phyloP scores from a whole-genome alignment of 805 yeast species.

The Teunomyces aglyptinius region DNA sequence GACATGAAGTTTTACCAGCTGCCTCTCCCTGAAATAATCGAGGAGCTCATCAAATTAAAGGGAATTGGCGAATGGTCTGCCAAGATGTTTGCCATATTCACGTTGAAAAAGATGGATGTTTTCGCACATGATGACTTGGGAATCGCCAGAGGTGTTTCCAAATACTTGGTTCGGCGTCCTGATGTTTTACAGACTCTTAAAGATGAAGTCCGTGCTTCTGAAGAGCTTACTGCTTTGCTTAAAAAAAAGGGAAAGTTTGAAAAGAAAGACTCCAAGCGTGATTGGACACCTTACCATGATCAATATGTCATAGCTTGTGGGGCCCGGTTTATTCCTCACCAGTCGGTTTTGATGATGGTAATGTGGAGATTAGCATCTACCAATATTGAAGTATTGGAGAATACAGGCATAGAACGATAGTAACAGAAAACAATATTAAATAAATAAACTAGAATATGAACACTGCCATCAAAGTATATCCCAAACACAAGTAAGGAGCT shows the following conservation, averaged over 20 bases:
- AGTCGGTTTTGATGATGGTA: conserved; percentile 64
- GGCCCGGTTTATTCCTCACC: conserved; percentile 60
- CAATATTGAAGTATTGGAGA: conserved; percentile 44
- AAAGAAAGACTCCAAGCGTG: conserved; percentile 43
- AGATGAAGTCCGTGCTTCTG: conserved; percentile 32
- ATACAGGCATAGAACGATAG: neutral
- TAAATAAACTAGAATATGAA: conserved; percentile 1
- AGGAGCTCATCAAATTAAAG: conserved; percentile 52
- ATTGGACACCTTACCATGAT: conserved; percentile 68
- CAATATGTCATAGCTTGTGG: conserved; percentile 56
- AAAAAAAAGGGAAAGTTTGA: conserved; percentile 37
- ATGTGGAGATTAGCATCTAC: conserved; percentile 72
- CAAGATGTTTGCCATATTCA: conserved; percentile 79
- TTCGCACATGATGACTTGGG: conserved; percentile 83
- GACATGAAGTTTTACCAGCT: conserved; percentile 37
- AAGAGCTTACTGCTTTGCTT: conserved; percentile 27
- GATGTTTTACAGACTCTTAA: conserved; percentile 46
- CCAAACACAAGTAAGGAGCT: neutral
- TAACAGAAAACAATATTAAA: neutral
- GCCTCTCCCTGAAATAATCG: conserved; percentile 45
- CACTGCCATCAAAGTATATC: neutral
- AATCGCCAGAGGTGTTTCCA: conserved; percentile 74
- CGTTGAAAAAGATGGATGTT: conserved; percentile 62
- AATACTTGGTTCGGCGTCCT: conserved; percentile 57
- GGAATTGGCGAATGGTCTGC: conserved; percentile 89